phyloP scores from a whole-genome alignment of 208 protist species.

The Naegleria gruberi region DNA sequence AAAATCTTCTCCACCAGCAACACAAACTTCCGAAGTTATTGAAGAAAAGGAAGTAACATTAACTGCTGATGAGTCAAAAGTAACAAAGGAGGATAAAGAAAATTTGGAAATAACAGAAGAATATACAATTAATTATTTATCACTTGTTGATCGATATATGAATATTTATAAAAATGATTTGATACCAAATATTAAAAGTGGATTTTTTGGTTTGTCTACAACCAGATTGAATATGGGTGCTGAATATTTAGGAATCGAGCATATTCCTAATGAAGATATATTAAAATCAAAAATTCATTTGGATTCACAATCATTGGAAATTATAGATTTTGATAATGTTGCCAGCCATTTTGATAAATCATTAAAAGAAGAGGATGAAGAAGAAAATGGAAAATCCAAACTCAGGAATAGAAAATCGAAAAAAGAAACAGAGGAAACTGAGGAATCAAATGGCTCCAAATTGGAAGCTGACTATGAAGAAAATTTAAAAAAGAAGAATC shows the following conservation, averaged over 20 bases:
- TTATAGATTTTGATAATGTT: background rate
- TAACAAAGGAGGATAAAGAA: too few species aligned
- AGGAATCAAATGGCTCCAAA: background rate
- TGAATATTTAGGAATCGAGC: background rate
- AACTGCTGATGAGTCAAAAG: background rate
- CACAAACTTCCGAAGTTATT: background rate
- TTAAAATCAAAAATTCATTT: constrained; percentile 6
- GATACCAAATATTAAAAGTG: background rate
- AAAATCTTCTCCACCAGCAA: too few species aligned
- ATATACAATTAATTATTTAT: background rate
- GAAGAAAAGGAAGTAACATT: background rate
- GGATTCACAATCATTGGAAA: background rate
- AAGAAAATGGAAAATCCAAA: background rate
- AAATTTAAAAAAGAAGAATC: background rate
- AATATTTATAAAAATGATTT: background rate
- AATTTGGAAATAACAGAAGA: background rate
- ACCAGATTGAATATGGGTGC: background rate
- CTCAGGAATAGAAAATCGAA: background rate
- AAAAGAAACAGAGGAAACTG: background rate
- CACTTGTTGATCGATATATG: background rate
- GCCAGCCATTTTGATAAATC: background rate
- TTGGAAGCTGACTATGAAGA: background rate
- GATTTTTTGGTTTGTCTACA: background rate
- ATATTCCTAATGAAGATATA: background rate
- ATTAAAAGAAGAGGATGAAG: background rate